Base-by-base conservation (phyloP, 768 basidiomycete genomes). In the Pulveroboletus ravenelii region DNA sequence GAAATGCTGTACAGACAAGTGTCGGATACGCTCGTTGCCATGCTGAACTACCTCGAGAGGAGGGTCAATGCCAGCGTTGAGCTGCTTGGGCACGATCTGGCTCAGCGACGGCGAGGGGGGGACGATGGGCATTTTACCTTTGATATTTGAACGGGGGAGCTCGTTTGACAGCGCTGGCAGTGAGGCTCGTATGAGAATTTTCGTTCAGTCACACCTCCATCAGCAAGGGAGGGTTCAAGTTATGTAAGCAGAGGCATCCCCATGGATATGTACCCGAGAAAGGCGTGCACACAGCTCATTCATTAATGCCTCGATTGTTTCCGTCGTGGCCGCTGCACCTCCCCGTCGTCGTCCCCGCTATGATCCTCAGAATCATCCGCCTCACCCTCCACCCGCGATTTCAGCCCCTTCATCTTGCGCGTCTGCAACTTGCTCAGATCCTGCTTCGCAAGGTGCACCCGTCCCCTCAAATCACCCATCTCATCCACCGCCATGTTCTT, bases 401-500 rank as follows among this genome's bases (percentile, higher is more conserved):
- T 89, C 55, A 99, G 69, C 10, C 91, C 95, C 74, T 96, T 98
- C 91, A 98, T 95, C 78, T 96, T 96, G 64, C 93, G 79, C 51
- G 85, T 85, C 77, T 96, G 93, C 70, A 98, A 62, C 72, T 79
- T 88, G 57, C 69, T 70, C 60, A 99, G 66, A 70, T 98, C 91
- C 74, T 99, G 95, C 68, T 82, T 90, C 51, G 74, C 89, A 49
- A 98, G 70, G 69, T 98, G 94, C 27, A 99, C 81, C 51, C 83
- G 78, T 39, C 94, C 96, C 61, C 95, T 80, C 70, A 93, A 68
- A 66, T 99, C 91, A 50, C 96, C 96, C 95, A 98, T 96, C 69
- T 90, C 92, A 74, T 99, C 95, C 61, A 93, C 89, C 74, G 93
- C 92, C 70, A 92, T 65, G 65, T 99, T 99, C 81, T 93, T 94